phyloP scores from a whole-genome alignment of 306 rosid genomes.

The Cicer bijugum region DNA sequence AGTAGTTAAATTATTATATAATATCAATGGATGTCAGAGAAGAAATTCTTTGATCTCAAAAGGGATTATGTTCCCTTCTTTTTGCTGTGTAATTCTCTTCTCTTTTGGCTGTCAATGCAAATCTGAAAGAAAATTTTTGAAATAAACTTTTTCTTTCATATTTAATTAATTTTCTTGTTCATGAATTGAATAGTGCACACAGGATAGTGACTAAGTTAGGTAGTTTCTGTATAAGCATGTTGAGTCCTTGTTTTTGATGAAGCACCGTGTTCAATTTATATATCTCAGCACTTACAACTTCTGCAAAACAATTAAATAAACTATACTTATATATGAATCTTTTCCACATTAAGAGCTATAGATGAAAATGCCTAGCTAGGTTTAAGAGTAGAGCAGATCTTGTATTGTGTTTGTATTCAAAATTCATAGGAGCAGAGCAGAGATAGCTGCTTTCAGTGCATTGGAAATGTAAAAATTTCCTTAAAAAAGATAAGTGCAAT shows the following conservation, averaged over 20 bases:
- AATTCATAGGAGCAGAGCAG: conserved; percentile 29
- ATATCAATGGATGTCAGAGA: conserved; percentile 31
- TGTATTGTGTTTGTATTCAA: conserved; percentile 35
- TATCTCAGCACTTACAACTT: conserved; percentile 36
- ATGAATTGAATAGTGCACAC: conserved; percentile 59
- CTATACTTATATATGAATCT: no score
- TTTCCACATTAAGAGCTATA: conserved; percentile 16
- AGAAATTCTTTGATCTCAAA: conserved; percentile 49
- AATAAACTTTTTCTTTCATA: conserved; percentile 43
- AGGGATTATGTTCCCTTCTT: conserved; percentile 43
- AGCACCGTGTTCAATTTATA: conserved; percentile 52
- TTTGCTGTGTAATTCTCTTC: conserved; percentile 34
- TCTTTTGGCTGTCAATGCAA: conserved; percentile 59
- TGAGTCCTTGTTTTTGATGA: conserved; percentile 52
- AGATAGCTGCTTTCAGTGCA: conserved; percentile 33
- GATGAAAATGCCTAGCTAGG: conserved; percentile 21
- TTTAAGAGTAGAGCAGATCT: conserved; percentile 31
- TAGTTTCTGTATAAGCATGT: conserved; percentile 51
- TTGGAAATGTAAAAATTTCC: conserved; percentile 44
- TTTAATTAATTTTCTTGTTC: conserved; percentile 56
- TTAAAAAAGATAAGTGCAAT: conserved; percentile 17
- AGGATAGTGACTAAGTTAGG: conserved; percentile 52
- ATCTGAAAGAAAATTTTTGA: conserved; percentile 52
- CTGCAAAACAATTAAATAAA: conserved; percentile 19
- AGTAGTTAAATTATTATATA: not conserved